Percentiles rank a stretch among this genome's conserved stretches.
phyloP scores from a whole-genome alignment of 306 rosid genomes.

The Oemleria cerasiformis region DNA sequence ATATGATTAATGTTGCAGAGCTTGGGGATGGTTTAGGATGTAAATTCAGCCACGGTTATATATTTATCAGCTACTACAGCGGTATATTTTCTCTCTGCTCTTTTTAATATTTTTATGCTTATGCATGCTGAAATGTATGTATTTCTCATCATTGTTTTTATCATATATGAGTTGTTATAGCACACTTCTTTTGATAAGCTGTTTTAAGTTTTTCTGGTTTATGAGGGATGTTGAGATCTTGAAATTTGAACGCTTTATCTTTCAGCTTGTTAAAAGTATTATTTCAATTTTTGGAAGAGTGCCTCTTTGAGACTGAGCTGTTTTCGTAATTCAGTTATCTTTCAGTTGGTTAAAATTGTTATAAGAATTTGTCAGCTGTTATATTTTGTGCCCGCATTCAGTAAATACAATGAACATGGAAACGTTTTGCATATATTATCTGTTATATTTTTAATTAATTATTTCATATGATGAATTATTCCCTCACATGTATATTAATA shows the following conservation, averaged over 20 bases:
- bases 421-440: too few species aligned
- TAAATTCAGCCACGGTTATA: too few species aligned
- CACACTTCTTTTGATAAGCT: neutral
- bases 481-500: too few species aligned
- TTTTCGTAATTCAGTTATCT: neutral
- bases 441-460: too few species aligned
- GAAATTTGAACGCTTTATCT: neutral
- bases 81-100: neutral
- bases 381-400: neutral
- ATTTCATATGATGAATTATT: too few species aligned
- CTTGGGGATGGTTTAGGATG: too few species aligned
- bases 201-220: neutral
- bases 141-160: too few species aligned
- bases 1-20: too few species aligned
- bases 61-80: neutral
- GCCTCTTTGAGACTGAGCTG: neutral
- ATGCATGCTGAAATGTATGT: neutral
- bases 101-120: too few species aligned
- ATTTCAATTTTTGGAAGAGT: too few species aligned
- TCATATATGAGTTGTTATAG: too few species aligned
- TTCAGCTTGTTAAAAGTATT: neutral
- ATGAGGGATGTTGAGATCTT: neutral
- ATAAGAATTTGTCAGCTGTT: neutral
- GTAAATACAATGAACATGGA: too few species aligned
- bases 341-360: neutral